Evolutionary conservation across 495 filamentous ascomycete species (phyloP).

Genomic region (Aspergillus incahuasiensis): DNA sequence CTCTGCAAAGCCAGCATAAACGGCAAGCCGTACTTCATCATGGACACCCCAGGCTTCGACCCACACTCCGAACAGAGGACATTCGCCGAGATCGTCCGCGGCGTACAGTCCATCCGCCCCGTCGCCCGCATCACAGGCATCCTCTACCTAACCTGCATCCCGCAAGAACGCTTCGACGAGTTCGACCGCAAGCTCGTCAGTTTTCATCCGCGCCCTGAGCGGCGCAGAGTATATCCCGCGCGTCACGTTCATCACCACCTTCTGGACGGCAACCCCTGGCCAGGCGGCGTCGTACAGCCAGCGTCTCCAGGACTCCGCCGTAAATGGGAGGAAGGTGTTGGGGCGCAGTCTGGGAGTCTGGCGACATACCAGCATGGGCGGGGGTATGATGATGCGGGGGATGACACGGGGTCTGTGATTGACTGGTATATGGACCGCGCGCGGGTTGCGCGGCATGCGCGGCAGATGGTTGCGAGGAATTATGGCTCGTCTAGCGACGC

Average conservation of each 20-base stretch:
- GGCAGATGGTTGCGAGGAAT: no score
- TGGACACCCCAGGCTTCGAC: constrained; percentile 6
- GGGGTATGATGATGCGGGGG: no score
- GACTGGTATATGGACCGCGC: no score
- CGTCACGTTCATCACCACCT: neutral
- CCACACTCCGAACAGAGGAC: neutral
- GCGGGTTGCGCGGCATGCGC: no score
- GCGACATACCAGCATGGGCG: no score
- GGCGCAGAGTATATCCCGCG: neutral
- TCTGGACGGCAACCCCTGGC: neutral
- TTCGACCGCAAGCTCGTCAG: neutral
- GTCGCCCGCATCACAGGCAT: neutral
- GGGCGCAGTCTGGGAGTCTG: no score
- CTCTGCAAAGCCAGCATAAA: constrained; percentile 2
- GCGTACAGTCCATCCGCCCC: neutral
- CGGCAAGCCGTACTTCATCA: neutral
- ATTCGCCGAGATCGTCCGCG: neutral
- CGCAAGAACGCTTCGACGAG: neutral
- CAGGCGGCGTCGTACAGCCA: no score
- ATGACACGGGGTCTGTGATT: no score
- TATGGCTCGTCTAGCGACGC: no score
- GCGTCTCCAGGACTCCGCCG: no score
- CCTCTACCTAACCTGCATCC: constrained; percentile 1
- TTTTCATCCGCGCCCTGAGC: neutral
- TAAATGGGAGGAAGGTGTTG: no score